Conservation (phyloP, 345 rosid genomes). For the Populus ilicifolia region DNA sequence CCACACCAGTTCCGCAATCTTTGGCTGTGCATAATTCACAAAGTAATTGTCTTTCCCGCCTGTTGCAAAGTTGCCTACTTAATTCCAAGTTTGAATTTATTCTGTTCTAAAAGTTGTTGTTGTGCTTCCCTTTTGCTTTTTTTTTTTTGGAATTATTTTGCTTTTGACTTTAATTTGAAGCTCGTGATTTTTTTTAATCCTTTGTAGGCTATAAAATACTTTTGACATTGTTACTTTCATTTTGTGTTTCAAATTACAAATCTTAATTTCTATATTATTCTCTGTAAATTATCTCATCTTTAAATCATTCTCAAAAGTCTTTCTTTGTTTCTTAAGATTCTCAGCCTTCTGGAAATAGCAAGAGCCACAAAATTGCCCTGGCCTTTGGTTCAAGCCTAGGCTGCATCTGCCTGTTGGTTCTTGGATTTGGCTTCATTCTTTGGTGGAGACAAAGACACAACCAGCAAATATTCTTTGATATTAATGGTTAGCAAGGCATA, state of each 20-base stretch:
- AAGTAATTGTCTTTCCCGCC: slow-evolving; percentile 37
- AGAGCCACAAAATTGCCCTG: slow-evolving; percentile 57
- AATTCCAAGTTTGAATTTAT: slow-evolving; percentile 12
- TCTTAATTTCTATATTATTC: neutral
- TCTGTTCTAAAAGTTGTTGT: neutral
- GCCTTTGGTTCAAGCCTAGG: slow-evolving; percentile 67
- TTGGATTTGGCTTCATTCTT: slow-evolving; percentile 60
- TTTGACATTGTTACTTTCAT: neutral
- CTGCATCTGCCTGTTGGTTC: slow-evolving; percentile 56
- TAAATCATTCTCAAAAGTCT: slow-evolving; percentile 15
- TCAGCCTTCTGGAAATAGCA: slow-evolving; percentile 41
- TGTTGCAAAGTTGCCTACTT: neutral
- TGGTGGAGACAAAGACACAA: slow-evolving; percentile 80
- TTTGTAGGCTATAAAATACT: neutral
- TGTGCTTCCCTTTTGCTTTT: neutral
- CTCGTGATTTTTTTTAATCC: slow-evolving; percentile 6
- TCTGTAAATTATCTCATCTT: neutral
- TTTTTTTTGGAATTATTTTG: neutral
- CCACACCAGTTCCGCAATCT: slow-evolving; percentile 46
- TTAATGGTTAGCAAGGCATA: slow-evolving; percentile 52
- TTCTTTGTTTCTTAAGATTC: slow-evolving; percentile 35
- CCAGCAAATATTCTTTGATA: slow-evolving; percentile 86
- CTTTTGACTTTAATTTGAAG: slow-evolving; percentile 11
- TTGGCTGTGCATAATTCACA: slow-evolving; percentile 43
- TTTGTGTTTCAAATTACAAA: neutral